Evolutionary conservation across 345 rosid genomes (phyloP).

Genomic region (Salix dunnii): DNA sequence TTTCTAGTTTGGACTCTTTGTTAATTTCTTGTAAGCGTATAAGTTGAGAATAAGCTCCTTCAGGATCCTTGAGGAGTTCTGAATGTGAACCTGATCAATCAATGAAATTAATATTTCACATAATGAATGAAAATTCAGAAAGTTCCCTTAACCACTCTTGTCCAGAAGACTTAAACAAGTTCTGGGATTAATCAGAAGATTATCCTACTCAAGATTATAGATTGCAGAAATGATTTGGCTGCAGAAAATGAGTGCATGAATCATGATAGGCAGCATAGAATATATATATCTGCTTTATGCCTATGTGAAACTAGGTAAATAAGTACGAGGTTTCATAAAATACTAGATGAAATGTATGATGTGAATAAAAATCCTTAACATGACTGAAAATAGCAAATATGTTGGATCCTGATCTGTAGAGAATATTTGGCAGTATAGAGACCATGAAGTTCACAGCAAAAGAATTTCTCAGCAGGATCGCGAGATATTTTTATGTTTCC

Average conservation of each 20-base stretch:
- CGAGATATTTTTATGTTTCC: background rate
- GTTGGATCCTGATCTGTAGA: background rate
- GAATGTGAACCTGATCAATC: slow-evolving; percentile 41
- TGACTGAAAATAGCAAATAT: background rate
- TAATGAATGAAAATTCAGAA: background rate
- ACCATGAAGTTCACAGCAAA: background rate
- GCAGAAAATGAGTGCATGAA: background rate
- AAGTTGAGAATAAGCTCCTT: slow-evolving; percentile 87
- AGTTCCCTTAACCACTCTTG: background rate
- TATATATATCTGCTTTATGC: background rate
- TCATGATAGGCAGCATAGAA: background rate
- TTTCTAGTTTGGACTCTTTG: slow-evolving; percentile 33
- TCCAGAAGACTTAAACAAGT: background rate
- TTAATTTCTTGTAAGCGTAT: slow-evolving; percentile 67
- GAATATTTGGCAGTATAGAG: background rate
- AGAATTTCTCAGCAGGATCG: background rate
- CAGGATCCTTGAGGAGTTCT: slow-evolving; percentile 57
- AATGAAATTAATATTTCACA: background rate
- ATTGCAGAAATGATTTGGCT: background rate
- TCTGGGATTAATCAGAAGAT: background rate
- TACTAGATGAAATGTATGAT: background rate
- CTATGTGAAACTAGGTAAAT: background rate
- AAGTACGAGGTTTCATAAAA: background rate
- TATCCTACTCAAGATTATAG: background rate
- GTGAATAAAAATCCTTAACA: background rate